Conservation (phyloP, 2,329 filamentous ascomycete genomes). For the Aureobasidium subglaciale region DNA sequence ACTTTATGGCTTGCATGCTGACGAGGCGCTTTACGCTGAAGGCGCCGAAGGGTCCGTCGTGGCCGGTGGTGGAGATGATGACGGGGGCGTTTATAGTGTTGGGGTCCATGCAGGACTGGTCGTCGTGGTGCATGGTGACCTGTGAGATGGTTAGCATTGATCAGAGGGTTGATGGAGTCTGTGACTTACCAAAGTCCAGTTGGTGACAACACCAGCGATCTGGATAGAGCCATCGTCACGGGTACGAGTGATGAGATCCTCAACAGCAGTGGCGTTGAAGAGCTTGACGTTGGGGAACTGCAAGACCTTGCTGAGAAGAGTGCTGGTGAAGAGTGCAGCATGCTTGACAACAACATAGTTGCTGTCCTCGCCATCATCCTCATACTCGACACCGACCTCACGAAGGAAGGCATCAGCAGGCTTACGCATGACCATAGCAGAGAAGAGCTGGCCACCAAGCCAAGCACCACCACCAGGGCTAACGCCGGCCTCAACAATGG, state of each 20-base stretch:
- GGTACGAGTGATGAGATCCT: slow-evolving; percentile 82
- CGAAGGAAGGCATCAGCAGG: slow-evolving; percentile 78
- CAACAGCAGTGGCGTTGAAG: slow-evolving; percentile 89
- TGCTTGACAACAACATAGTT: slow-evolving; percentile 91
- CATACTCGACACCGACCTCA: slow-evolving; percentile 75
- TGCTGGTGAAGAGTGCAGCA: slow-evolving; percentile 85
- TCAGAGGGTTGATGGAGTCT: slow-evolving; percentile 32
- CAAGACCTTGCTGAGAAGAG: slow-evolving; percentile 75
- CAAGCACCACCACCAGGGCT: slow-evolving; percentile 79
- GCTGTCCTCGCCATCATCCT: slow-evolving; percentile 61
- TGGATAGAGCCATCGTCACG: slow-evolving; percentile 50
- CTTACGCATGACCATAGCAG: slow-evolving; percentile 91
- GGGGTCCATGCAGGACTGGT: slow-evolving; percentile 74
- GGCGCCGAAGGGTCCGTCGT: slow-evolving; percentile 84
- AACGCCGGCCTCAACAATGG: slow-evolving; percentile 81
- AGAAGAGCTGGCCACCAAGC: slow-evolving; percentile 91
- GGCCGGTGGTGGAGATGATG: slow-evolving; percentile 82
- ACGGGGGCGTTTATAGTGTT: slow-evolving; percentile 93
- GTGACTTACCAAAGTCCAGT: slow-evolving; percentile 74
- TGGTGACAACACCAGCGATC: slow-evolving; percentile 85
- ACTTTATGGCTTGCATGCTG: slow-evolving; percentile 74
- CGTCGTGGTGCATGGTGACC: slow-evolving; percentile 35
- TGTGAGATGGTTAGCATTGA: neutral
- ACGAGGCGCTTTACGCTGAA: slow-evolving; percentile 89
- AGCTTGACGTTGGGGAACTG: slow-evolving; percentile 87